These are phyloP conservation scores for Pseudogymnoascus sp. DNA, from an alignment of 2,329 filamentous ascomycete genomes.

Conservation along the genomic window DNA sequence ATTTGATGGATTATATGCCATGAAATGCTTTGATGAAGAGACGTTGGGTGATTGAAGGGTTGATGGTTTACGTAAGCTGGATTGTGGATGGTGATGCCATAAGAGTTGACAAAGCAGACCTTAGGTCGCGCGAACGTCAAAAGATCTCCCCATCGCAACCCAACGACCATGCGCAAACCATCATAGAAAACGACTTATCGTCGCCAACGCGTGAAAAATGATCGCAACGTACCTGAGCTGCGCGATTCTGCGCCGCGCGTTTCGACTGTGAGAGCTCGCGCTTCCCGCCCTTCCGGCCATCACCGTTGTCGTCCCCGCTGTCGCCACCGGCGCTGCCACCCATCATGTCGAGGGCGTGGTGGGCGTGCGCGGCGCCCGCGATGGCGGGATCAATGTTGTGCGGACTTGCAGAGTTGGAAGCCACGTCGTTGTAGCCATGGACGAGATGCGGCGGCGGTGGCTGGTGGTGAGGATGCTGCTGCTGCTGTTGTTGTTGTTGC, in stretches of 20 bases:
- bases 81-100: conserved; percentile 29
- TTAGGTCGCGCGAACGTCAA: conserved; percentile 9
- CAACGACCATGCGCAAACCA: conserved; percentile 16
- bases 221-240: conserved; percentile 71
- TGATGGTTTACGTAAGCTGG: conserved; percentile 29
- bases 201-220: conserved; percentile 16
- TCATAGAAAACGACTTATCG: conserved; percentile 20
- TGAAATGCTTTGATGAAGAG: background rate
- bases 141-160: conserved; percentile 9
- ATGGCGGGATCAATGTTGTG: conserved; percentile 34
- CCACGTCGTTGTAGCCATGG: conserved; percentile 31
- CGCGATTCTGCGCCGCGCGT: conserved; percentile 91
- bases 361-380: conserved; percentile 20
- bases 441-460: conserved; percentile 15
- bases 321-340: conserved; percentile 26
- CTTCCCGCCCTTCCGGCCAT: conserved; percentile 70
- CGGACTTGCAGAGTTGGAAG: conserved; percentile 28
- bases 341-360: conserved; percentile 24
- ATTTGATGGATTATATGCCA: background rate
- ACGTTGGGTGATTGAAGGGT: background rate
- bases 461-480: conserved; percentile 16
- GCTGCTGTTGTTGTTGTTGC: conserved; percentile 18
- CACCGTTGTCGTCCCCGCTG: conserved; percentile 28
- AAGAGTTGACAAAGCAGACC: conserved; percentile 34
- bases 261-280: conserved; percentile 92